Evolutionary conservation across 2,329 filamentous ascomycete genomes (phyloP).

Genomic region (Chrysosporium keratinophilum): DNA sequence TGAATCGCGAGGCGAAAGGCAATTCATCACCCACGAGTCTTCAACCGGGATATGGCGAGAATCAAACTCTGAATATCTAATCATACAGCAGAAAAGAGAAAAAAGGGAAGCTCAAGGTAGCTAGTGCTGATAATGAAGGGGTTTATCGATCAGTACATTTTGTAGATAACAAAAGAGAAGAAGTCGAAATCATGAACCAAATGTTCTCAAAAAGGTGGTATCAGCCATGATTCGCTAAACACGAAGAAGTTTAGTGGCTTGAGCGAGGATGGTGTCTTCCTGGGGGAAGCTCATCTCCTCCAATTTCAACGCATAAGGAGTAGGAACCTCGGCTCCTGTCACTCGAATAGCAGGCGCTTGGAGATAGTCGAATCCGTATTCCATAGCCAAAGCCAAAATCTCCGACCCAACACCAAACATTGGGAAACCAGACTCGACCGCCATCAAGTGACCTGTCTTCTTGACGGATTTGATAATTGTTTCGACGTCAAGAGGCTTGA

Average conservation of each 20-base stretch:
- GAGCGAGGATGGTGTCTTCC: constrained; percentile 75
- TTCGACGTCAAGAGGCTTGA: constrained; percentile 95
- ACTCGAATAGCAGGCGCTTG: constrained; percentile 87
- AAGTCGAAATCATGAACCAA: neutral
- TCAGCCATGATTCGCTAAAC: constrained; percentile 44
- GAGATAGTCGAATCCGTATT: constrained; percentile 97
- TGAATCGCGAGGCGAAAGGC: neutral
- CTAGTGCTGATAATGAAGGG: constrained; percentile 4
- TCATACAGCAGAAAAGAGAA: constrained; percentile 12
- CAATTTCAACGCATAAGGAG: constrained; percentile 83
- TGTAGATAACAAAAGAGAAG: constrained; percentile 1
- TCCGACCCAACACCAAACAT: constrained; percentile 87
- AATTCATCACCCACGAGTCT: neutral
- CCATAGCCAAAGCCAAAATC: constrained; percentile 88
- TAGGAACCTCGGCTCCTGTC: constrained; percentile 94
- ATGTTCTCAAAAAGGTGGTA: neutral
- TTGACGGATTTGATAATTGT: constrained; percentile 94
- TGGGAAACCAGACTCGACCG: constrained; percentile 91
- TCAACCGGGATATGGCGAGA: neutral
- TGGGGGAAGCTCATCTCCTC: constrained; percentile 95
- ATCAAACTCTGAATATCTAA: constrained; percentile 5
- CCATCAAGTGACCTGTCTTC: constrained; percentile 90
- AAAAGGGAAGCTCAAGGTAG: neutral
- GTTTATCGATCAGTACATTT: constrained; percentile 9
- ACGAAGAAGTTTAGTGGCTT: constrained; percentile 78